Base-by-base conservation (phyloP, 305 asterid genomes). In the Fraxinus ornus region DNA sequence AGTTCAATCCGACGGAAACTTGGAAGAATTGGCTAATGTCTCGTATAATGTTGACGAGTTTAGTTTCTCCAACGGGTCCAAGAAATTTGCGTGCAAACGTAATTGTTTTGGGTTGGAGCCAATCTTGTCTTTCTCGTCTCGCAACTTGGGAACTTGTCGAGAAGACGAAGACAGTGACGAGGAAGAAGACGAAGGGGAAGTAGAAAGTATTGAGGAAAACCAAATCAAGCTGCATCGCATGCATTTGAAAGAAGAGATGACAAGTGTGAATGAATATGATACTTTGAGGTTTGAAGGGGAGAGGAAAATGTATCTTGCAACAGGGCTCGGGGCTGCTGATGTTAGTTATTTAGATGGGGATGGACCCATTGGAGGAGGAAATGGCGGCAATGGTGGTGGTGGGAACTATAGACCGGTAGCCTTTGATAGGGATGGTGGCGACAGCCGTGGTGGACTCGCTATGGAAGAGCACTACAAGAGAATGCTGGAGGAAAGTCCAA, bases 1-100 rank as follows among this genome's bases (percentile, higher is more conserved):
- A 80, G 95, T 87, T 76, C 94, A 88, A 44, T 95, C 98, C 2
- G 98, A 94, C 19, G 97, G 98, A 70, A 94, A 94, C 83, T 85
- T 95, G 84, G 92, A 87, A 79, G 90, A 85, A 4, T 70, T 95
- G 79, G 90, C 44, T 15, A 79, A 77, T 62, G 82, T 19, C 72
- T 73, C 85, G 2, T 73, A 79, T 68, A 66, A 7, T 10, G 84
- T 81, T 26, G 94, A 92, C 37, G 97, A 90, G 37, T 87, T 90
- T 81, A 84, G 62, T 72, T 81, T 88, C 24, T 73, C 89, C 26
- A 82, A 72, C 26, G 77, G 49, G 35, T 7, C 80, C 30, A 92
- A 88, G 79, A 90, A 78, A 13, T 55, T 85, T 57, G 71, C 81
- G 1, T 83, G 89, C 28, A 89, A 80, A 83, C 83, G 79, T 37